Conservation (phyloP, 345 rosid genomes). For the Brassica napus region DNA sequence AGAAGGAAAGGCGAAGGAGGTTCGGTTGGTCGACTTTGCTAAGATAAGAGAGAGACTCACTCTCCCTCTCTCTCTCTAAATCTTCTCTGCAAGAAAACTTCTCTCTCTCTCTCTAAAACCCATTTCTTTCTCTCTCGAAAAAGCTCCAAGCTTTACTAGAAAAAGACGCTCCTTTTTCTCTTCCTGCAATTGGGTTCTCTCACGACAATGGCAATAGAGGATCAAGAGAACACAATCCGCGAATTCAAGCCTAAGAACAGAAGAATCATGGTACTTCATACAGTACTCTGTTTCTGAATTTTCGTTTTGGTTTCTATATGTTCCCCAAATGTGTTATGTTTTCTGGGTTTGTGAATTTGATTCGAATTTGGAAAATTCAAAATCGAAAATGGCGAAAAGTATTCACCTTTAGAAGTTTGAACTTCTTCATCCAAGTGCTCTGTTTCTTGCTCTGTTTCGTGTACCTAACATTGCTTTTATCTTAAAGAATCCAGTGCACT, state of each 20-base stretch:
- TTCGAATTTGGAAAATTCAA: slow-evolving; percentile 12
- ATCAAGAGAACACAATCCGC: slow-evolving; percentile 68
- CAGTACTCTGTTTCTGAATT: not conserved
- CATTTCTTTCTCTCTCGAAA: not conserved
- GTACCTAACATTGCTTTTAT: slow-evolving; percentile 31
- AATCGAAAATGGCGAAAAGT: slow-evolving; percentile 26
- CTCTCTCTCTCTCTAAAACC: slow-evolving; percentile 28
- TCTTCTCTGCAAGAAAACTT: slow-evolving; percentile 30
- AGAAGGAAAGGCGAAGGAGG: slow-evolving; percentile 52
- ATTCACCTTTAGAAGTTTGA: not conserved
- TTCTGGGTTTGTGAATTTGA: slow-evolving; percentile 25
- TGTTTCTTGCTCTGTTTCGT: slow-evolving; percentile 10
- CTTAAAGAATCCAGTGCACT: slow-evolving; percentile 20
- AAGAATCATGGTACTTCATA: slow-evolving; percentile 67
- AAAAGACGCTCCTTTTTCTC: slow-evolving; percentile 9
- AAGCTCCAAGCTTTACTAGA: slow-evolving; percentile 32
- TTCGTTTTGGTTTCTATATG: not conserved
- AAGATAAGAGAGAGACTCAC: slow-evolving; percentile 74
- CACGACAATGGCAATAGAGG: slow-evolving; percentile 75
- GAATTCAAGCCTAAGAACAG: slow-evolving; percentile 80
- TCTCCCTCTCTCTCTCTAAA: slow-evolving; percentile 18
- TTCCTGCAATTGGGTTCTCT: not conserved
- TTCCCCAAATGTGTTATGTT: slow-evolving; percentile 5
- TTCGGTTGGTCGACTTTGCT: slow-evolving; percentile 46
- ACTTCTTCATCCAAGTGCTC: slow-evolving; percentile 9